Evolutionary conservation across 805 yeast genomes (phyloP).

Genomic region (Saccharomycopsis vini): DNA sequence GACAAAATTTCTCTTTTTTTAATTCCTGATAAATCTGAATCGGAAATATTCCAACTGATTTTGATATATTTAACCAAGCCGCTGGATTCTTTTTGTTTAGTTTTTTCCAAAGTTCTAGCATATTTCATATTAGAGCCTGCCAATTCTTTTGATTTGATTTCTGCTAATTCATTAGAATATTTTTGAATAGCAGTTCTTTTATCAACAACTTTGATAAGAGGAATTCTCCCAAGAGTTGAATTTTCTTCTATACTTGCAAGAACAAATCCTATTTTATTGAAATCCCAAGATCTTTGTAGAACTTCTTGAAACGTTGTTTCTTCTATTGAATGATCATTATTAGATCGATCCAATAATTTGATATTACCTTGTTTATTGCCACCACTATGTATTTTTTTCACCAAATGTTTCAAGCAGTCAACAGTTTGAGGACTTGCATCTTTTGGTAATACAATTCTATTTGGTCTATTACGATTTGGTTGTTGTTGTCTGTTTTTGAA

Average conservation of each 20-base stretch:
- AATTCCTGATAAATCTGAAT: constrained; percentile 8
- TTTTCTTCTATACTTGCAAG: not conserved
- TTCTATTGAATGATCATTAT: not conserved
- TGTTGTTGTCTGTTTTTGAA: not conserved
- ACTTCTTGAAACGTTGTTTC: not conserved
- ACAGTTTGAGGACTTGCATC: constrained; percentile 6
- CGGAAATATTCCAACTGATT: constrained; percentile 16
- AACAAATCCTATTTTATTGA: not conserved
- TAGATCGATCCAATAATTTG: constrained; percentile 3
- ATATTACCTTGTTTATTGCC: constrained; percentile 7
- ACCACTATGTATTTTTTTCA: constrained; percentile 5
- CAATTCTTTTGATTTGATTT: constrained; percentile 8
- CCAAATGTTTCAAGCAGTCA: constrained; percentile 14
- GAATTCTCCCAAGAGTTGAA: constrained; percentile 1
- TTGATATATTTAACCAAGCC: constrained; percentile 7
- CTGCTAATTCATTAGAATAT: constrained; percentile 11
- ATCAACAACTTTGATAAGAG: constrained; percentile 13
- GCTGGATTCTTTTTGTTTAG: constrained; percentile 2
- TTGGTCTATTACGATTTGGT: not conserved
- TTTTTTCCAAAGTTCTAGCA: constrained; percentile 7
- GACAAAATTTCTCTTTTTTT: constrained; percentile 9
- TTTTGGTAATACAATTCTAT: too few relatives aligned
- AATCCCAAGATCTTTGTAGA: not conserved
- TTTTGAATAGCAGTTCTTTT: constrained; percentile 12
- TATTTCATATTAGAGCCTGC: constrained; percentile 7